Conservation (phyloP, 2,329 filamentous ascomycete species). For the Exophiala sp. region DNA sequence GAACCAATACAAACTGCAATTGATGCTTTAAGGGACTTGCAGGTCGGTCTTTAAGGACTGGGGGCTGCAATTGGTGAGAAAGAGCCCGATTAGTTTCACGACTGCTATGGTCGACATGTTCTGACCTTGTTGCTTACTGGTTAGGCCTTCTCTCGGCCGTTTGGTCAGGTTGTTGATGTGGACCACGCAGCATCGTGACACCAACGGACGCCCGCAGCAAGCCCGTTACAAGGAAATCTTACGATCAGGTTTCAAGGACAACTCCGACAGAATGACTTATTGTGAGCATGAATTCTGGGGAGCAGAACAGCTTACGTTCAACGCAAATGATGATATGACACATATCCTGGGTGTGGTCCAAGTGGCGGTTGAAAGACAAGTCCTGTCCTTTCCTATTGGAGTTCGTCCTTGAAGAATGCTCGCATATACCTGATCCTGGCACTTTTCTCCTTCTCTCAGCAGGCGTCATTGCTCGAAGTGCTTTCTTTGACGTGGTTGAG, state of each 20-base stretch:
- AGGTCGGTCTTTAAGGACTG: conserved; percentile 10
- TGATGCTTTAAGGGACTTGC: conserved; percentile 10
- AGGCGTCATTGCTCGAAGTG: conserved; percentile 10
- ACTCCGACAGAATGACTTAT: conserved; percentile 19
- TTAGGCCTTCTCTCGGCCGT: conserved; percentile 10
- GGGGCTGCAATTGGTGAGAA: conserved; percentile 9
- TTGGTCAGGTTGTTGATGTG: conserved; percentile 22
- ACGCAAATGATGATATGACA: conserved; percentile 21
- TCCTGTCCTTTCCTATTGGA: conserved; percentile 15
- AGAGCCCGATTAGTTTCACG: conserved; percentile 20
- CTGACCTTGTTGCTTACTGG: conserved; percentile 17
- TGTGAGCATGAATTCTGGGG: conserved; percentile 6
- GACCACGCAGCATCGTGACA: conserved; percentile 23
- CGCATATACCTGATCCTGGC: conserved; percentile 13
- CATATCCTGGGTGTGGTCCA: conserved; percentile 11
- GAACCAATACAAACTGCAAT: conserved; percentile 15
- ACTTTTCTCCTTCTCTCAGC: conserved; percentile 6
- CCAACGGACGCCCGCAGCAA: conserved; percentile 20
- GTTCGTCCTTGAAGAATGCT: conserved; percentile 14
- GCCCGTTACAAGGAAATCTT: conserved; percentile 26
- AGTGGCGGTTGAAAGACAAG: background rate
- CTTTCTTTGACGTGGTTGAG: background rate
- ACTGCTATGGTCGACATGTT: conserved; percentile 17
- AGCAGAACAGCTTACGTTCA: conserved; percentile 11
- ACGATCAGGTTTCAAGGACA: conserved; percentile 24